Evolutionary conservation across 1,284 basidiomycete species (phyloP), one percentile per base, ranked within the genome.

Genomic region (Trichosporon asahii): DNA sequence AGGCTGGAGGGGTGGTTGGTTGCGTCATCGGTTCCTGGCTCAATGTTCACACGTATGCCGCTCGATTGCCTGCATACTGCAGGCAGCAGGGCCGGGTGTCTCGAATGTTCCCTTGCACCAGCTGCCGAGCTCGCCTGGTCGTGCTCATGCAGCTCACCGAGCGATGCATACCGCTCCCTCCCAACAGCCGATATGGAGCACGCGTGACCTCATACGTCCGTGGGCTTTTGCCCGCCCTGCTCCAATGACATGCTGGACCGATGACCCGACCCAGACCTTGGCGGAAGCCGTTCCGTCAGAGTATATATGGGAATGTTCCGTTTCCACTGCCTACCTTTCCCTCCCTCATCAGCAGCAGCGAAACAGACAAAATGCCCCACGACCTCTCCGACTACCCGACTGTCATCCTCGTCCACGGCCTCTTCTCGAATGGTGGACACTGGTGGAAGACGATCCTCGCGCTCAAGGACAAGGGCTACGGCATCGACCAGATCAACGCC

Each of bases 321-420:
- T 15, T 5, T 4, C 23, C 53, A 9, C 15, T 6, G 14, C 18
- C 4, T 27, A 29, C 55, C 15, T 8, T 11, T 31, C 14, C 29
- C 14, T 7, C 15, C 15, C 18, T 15, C 57, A 33, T 33, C 35
- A 37, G 35, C 35, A 31, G n/a, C 57, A 31, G 37, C 27, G 2
- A 61, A 31, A 61, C 31, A 33, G 27, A 1, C 57, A 61, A 8
- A 1, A 61, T 61, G 57, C 57, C 57, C 8, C 29, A 31, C 3
- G 57, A 61, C 57, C 57, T 61, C 57, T 61, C 57, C 29, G 15
- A 61, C 29, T 61, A 61, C 57, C 57, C 57, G 2, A 29, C 63
- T 2, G 29, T 64, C 63, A 65, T 68, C 67, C 67, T 68, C 46
- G 49, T 68, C 15, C 66, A 67, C 44, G 66, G 66, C 60, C 61